phyloP scores from a whole-genome alignment of 2,329 filamentous ascomycete species.

The Bipolaris victoriae region DNA sequence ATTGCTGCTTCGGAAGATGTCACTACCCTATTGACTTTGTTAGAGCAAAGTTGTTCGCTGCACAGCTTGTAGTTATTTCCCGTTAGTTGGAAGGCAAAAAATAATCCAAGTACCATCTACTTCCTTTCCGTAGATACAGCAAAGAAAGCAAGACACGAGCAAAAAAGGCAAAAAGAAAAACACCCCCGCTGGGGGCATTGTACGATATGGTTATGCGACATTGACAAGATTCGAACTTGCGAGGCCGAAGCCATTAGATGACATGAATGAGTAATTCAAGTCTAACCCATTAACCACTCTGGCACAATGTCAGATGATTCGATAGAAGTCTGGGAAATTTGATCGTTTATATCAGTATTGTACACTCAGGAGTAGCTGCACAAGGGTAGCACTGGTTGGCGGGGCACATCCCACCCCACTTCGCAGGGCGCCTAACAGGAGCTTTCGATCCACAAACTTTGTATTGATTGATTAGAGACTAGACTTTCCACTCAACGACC shows the following conservation, averaged over 20 bases:
- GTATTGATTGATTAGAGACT: slow-evolving; percentile 30
- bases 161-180: not conserved
- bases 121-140: not conserved
- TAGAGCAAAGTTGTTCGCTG: no score
- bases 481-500: slow-evolving; percentile 44
- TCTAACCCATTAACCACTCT: slow-evolving; percentile 54
- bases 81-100: not conserved
- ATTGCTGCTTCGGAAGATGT: no score
- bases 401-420: slow-evolving; percentile 4
- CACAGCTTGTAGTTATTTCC: no score
- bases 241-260: slow-evolving; percentile 53
- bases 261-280: slow-evolving; percentile 47
- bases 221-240: slow-evolving; percentile 49
- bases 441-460: not conserved
- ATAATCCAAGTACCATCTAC: no score
- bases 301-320: slow-evolving; percentile 39
- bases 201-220: slow-evolving; percentile 20
- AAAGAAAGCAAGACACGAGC: not conserved
- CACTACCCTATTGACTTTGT: no score
- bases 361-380: no score
- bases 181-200: not conserved
- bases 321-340: slow-evolving; percentile 1
- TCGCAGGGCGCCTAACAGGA: not conserved
- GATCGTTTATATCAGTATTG: not conserved
- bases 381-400: not conserved